phyloP scores from a whole-genome alignment of 139 green algal species.

The Nannochloris sp. region DNA sequence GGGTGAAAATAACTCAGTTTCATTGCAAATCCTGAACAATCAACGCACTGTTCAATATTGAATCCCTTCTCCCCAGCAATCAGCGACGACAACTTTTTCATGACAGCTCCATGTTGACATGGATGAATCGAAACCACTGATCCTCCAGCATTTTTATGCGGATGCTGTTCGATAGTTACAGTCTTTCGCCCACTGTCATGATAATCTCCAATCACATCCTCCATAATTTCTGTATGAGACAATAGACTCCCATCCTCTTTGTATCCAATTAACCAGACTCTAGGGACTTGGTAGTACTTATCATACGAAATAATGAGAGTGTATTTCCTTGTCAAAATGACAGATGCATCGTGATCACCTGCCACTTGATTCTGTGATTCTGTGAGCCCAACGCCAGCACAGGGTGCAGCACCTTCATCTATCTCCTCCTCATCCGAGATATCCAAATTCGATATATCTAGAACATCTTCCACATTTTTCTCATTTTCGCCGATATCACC shows the following conservation, averaged over 20 bases:
- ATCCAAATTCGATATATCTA: slow-evolving; percentile 67
- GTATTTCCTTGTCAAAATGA: slow-evolving; percentile 76
- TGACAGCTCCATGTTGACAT: slow-evolving; percentile 70
- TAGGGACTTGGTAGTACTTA: slow-evolving; percentile 77
- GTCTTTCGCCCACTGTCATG: slow-evolving; percentile 73
- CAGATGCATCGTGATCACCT: slow-evolving; percentile 6
- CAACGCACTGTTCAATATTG: slow-evolving; percentile 21
- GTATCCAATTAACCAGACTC: slow-evolving; percentile 82
- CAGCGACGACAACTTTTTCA: slow-evolving; percentile 61
- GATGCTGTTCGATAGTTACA: slow-evolving; percentile 78
- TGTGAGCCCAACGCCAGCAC: too few relatives aligned
- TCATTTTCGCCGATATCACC: background rate
- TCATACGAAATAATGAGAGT: slow-evolving; percentile 89
- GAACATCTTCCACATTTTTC: slow-evolving; percentile 31
- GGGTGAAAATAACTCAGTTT: slow-evolving; percentile 37
- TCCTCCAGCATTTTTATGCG: slow-evolving; percentile 42
- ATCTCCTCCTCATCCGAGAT: slow-evolving; percentile 33
- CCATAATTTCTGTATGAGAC: slow-evolving; percentile 50
- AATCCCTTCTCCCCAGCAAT: slow-evolving; percentile 30
- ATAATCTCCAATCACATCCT: slow-evolving; percentile 58
- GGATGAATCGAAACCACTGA: slow-evolving; percentile 77
- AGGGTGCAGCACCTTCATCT: slow-evolving; percentile 35
- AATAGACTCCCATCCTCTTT: slow-evolving; percentile 59
- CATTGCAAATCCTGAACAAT: slow-evolving; percentile 11
- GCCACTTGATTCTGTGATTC: background rate